A percentile compares a stretch with the other conserved stretches of the same genome.
Conservation (phyloP, 306 rosid genomes). For the Vigna mungo region DNA sequence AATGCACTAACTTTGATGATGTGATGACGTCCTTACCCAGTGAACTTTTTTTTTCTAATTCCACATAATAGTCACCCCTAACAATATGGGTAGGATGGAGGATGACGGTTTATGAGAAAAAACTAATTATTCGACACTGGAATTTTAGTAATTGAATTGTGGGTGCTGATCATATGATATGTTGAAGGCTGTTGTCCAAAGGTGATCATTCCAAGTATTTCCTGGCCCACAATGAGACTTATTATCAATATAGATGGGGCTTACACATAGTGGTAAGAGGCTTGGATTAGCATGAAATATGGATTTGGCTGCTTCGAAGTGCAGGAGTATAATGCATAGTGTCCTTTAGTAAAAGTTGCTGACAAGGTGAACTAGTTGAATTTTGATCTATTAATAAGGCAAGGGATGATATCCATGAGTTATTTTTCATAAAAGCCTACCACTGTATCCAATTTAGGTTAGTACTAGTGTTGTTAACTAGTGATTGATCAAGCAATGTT, state of each 20-base stretch:
- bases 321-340: background rate
- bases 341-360: conserved; percentile 14
- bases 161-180: conserved; percentile 37
- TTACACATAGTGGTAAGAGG: background rate
- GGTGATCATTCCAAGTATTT: conserved; percentile 8
- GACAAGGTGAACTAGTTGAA: conserved; percentile 3
- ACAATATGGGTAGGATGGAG: conserved; percentile 1
- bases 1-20: conserved; percentile 19
- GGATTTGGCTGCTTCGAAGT: background rate
- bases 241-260: conserved; percentile 11
- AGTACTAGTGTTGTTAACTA: background rate
- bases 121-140: background rate
- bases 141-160: conserved; percentile 11
- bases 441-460: background rate
- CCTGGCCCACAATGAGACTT: conserved; percentile 10
- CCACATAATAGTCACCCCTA: background rate
- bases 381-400: conserved; percentile 18
- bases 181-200: conserved; percentile 18
- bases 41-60: background rate
- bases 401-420: conserved; percentile 11
- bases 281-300: too few relatives aligned
- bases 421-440: conserved; percentile 29
- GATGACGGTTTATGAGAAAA: conserved; percentile 4
- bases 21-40: background rate
- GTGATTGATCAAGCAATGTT: background rate